These are phyloP conservation scores for Colletotrichum sp. DNA, from an alignment of 2,329 filamentous ascomycete genomes.

Conservation along the genomic window DNA sequence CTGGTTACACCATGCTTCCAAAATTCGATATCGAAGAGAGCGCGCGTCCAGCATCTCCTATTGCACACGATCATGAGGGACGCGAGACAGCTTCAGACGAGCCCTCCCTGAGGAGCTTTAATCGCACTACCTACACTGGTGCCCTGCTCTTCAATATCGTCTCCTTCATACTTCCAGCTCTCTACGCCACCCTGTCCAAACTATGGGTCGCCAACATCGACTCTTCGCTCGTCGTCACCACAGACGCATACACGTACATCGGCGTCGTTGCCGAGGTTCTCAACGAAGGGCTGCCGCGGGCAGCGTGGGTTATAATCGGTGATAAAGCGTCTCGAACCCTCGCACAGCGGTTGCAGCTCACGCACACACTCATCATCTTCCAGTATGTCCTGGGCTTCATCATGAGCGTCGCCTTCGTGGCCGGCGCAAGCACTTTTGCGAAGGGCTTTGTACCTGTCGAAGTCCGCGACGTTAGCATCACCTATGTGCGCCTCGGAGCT, in stretches of 20 bases:
- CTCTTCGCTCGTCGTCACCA: constrained; percentile 64
- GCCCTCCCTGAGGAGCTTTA: background rate
- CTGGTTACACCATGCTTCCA: constrained; percentile 7
- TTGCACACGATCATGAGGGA: background rate
- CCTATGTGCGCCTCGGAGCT: constrained; percentile 68
- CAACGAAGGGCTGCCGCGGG: constrained; percentile 74
- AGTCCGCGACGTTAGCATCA: constrained; percentile 60
- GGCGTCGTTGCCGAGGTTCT: constrained; percentile 70
- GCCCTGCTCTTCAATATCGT: constrained; percentile 67
- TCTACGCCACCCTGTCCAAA: constrained; percentile 72
- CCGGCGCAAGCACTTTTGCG: constrained; percentile 59
- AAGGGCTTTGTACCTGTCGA: constrained; percentile 66
- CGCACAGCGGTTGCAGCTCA: constrained; percentile 58
- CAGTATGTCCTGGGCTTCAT: constrained; percentile 63
- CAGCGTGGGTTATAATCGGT: constrained; percentile 72
- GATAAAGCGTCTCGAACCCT: constrained; percentile 61
- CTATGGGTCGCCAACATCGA: constrained; percentile 75
- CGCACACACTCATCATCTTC: constrained; percentile 67
- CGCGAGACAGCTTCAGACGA: background rate
- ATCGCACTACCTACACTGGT: constrained; percentile 48
- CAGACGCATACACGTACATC: constrained; percentile 74
- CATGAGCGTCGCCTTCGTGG: constrained; percentile 64
- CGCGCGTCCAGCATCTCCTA: background rate
- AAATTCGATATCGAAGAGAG: background rate
- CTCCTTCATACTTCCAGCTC: constrained; percentile 68